phyloP scores from a whole-genome alignment of 495 filamentous ascomycete genomes.

The Durotheca rogersii region DNA sequence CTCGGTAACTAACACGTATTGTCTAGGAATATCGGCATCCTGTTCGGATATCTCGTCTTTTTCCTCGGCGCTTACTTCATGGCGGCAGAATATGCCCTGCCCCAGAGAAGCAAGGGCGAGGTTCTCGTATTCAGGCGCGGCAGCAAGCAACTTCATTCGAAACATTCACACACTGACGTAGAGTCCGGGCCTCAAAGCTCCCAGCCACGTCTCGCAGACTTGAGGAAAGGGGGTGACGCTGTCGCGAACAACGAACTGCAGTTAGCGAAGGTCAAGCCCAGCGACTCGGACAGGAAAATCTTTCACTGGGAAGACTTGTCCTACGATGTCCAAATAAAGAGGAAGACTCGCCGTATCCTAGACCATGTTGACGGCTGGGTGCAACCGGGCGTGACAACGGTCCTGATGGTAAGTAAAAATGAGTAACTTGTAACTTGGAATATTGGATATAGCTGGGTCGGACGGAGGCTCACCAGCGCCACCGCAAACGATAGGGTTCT shows the following conservation, averaged over 20 bases:
- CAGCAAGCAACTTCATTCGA: slow-evolving; percentile 63
- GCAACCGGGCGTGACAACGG: slow-evolving; percentile 84
- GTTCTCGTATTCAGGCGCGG: slow-evolving; percentile 82
- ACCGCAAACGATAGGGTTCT: too few relatives aligned
- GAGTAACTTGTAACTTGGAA: too few relatives aligned
- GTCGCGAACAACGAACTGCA: too few relatives aligned
- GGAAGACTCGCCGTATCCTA: slow-evolving; percentile 67
- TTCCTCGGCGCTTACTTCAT: slow-evolving; percentile 66
- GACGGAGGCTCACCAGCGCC: too few relatives aligned
- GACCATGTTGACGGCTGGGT: slow-evolving; percentile 87
- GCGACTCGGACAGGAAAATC: too few relatives aligned
- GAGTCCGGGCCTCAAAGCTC: too few relatives aligned
- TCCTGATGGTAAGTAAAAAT: too few relatives aligned
- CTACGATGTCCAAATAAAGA: slow-evolving; percentile 86
- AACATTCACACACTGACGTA: slow-evolving; percentile 47
- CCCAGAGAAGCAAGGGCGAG: slow-evolving; percentile 80
- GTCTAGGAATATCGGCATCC: slow-evolving; percentile 79
- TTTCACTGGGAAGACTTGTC: slow-evolving; percentile 84
- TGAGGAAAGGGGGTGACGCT: too few relatives aligned
- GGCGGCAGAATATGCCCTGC: slow-evolving; percentile 70
- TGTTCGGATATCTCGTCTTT: slow-evolving; percentile 69
- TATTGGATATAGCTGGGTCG: too few relatives aligned
- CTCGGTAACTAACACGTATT: too few relatives aligned
- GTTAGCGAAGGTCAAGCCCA: too few relatives aligned
- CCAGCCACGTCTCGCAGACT: too few relatives aligned